These are phyloP conservation scores for Xylaria hypoxylon DNA, from an alignment of 2,329 filamentous ascomycete genomes.

Conservation along the genomic window DNA sequence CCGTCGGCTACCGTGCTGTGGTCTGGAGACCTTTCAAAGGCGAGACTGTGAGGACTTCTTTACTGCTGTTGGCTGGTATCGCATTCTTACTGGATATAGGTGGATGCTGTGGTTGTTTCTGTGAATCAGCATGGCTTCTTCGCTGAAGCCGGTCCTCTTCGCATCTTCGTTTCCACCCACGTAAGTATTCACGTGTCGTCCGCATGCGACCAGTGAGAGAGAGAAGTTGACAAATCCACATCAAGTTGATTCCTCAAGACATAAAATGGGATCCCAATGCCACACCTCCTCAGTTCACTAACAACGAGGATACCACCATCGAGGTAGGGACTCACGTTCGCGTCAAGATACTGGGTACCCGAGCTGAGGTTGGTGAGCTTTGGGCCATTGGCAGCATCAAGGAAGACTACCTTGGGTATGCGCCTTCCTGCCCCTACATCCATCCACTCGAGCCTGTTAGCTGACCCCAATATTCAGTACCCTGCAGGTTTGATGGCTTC, in stretches of 20 bases:
- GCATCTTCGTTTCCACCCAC: constrained; percentile 83
- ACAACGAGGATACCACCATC: constrained; percentile 93
- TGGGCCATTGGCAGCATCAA: constrained; percentile 98
- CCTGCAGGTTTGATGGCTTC: constrained; percentile 43
- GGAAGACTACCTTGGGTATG: constrained; percentile 78
- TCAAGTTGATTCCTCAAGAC: constrained; percentile 86
- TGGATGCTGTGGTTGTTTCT: constrained; percentile 92
- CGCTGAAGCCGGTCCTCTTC: constrained; percentile 81
- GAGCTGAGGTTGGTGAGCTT: constrained; percentile 94
- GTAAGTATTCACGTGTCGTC: constrained; percentile 60
- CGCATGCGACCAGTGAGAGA: constrained; percentile 17
- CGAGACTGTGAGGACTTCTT: constrained; percentile 79
- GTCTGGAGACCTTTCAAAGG: constrained; percentile 98
- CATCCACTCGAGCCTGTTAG: constrained; percentile 6
- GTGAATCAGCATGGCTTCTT: constrained; percentile 95
- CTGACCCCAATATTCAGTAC: constrained; percentile 41
- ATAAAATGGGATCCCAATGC: constrained; percentile 96
- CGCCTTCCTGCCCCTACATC: constrained; percentile 20
- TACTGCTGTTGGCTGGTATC: constrained; percentile 30
- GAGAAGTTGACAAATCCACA: constrained; percentile 44
- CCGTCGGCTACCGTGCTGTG: constrained; percentile 92
- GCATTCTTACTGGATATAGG: constrained; percentile 63
- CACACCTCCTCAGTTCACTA: constrained; percentile 95
- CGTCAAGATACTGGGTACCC: constrained; percentile 92
- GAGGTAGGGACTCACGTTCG: constrained; percentile 94